Base-by-base conservation (phyloP, 2,329 filamentous ascomycete species). In the Aspergillus hiratsukae region DNA sequence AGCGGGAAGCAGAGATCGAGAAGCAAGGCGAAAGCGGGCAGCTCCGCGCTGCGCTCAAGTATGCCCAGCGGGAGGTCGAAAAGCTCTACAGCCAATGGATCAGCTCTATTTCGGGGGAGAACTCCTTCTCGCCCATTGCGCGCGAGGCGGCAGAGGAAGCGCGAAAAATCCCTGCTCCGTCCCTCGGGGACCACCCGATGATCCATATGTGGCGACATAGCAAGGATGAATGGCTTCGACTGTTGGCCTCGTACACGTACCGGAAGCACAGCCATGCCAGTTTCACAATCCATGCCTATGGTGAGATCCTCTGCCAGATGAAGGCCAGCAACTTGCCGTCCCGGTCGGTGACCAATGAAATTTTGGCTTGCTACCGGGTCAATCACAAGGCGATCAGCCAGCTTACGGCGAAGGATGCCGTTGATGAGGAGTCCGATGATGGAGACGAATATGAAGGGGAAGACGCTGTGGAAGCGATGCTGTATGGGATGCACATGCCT, bases 191-290 rank as follows among this genome's bases (percentile, higher is more conserved):
- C 17, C 75, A 78, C 56, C 64, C 67, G 1, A 56, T 76, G 8
- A 58, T 69, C 19, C 60, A 69, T 43, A 69, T 67, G 7, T 76
- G 74, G 74, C 64, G 61, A 49, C 66, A 69, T 52, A 69, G 66
- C 46, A 60, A 50, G 0, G 51, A 62, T 21, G 69, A 72, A 48
- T 76, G 71, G 70, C 60, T 62, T 7, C 60, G 61, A 3, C 37
- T 78, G 4, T 60, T 76, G 43, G 76, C 77, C 2, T 77, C 75
- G 1, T 73, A 66, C 28, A 61, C 69, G 1, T 76, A 78, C 57
- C 52, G 60, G 11, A 57, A 53, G 43, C 48, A 57, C 23, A 63
- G 61, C 11, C 53, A 51, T 1, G 64, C 61, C 2, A 63, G 56
- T 4, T 70, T 72, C 50, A 61, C 62, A 4, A 61, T 71, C 9